phyloP scores from a whole-genome alignment of 495 filamentous ascomycete genomes.

The Neurospora sp. region DNA sequence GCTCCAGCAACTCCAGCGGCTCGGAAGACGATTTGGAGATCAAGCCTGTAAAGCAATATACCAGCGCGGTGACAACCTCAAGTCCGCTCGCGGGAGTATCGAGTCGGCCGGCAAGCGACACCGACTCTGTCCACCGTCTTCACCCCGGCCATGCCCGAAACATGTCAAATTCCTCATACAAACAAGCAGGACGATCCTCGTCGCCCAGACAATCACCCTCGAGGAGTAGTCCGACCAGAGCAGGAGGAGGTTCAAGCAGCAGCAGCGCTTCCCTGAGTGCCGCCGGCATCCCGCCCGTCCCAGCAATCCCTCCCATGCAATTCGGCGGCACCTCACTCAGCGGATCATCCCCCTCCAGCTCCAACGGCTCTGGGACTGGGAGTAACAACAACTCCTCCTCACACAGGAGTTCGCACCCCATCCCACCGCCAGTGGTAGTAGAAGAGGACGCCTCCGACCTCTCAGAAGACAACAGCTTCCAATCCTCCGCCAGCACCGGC shows the following conservation, averaged over 20 bases:
- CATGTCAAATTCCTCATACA: slow-evolving; percentile 15
- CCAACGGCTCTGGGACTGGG: not conserved
- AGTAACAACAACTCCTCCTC: not conserved
- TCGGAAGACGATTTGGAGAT: slow-evolving; percentile 29
- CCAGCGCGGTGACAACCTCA: not conserved
- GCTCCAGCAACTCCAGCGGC: slow-evolving; percentile 24
- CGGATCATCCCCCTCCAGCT: not conserved
- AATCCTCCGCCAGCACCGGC: not conserved
- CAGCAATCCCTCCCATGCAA: slow-evolving; percentile 15
- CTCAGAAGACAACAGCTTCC: not conserved
- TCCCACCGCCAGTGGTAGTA: not conserved
- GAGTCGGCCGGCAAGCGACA: slow-evolving; percentile 9
- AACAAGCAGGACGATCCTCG: not conserved
- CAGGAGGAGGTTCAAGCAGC: not conserved
- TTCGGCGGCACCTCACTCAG: slow-evolving; percentile 3
- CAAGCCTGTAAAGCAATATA: slow-evolving; percentile 11
- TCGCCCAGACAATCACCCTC: slow-evolving; percentile 4
- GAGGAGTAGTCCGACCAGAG: not conserved
- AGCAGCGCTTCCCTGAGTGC: slow-evolving; percentile 4
- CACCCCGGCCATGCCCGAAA: slow-evolving; percentile 21
- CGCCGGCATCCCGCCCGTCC: slow-evolving; percentile 20
- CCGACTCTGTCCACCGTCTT: slow-evolving; percentile 17
- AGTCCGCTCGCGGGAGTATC: not conserved
- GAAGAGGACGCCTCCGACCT: not conserved
- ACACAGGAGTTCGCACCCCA: not conserved